Base-by-base conservation (phyloP, 108 stramenopile genomes). In the Nitzschia sp. region DNA sequence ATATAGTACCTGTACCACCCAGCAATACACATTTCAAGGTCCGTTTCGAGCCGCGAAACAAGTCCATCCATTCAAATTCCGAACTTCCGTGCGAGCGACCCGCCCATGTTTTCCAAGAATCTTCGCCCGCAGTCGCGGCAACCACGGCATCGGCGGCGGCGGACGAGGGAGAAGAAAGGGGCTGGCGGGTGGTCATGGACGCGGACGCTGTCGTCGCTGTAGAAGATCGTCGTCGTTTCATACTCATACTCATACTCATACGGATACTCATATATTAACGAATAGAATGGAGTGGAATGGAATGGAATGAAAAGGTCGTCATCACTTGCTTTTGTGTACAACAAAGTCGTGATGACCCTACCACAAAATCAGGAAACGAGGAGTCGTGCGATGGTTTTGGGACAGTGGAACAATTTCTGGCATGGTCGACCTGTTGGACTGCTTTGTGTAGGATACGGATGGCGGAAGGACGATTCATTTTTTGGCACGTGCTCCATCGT, bases 51-150 rank as follows among this genome's bases (percentile, higher is more conserved):
- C 72, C 77, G 0, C 77, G 77, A 50, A 73, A 34, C 16, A 78
- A 13, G 59, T 78, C 77, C 61, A 73, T 19, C 9, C 67, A 38
- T 58, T 78, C 68, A 69, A 78, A 78, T 0, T 62, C 67, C 8
- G 73, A 72, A 25, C 53, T 57, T 28, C 77, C 77, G 34, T 62
- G 35, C 1, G 34, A 17, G 47, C 77, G 41, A 31, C 77, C 77
- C 0, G 77, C 77, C 53, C 59, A 73, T 34, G 77, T 78, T 53
- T 78, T 72, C 77, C 77, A 78, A 8, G 26, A 54, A 35, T 78
- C 72, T 28, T 50, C 33, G 13, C 77, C 77, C 6, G 77, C 77
- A 0, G 72, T 73, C 53, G 72, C 53, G 28, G 77, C 77, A 2
- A 78, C 30, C 17, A 77, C 69, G 3, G 26, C 50, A 22, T 73